Conservation (phyloP, 192 early-diverging fungal genomes). For the Thamnidium elegans region DNA sequence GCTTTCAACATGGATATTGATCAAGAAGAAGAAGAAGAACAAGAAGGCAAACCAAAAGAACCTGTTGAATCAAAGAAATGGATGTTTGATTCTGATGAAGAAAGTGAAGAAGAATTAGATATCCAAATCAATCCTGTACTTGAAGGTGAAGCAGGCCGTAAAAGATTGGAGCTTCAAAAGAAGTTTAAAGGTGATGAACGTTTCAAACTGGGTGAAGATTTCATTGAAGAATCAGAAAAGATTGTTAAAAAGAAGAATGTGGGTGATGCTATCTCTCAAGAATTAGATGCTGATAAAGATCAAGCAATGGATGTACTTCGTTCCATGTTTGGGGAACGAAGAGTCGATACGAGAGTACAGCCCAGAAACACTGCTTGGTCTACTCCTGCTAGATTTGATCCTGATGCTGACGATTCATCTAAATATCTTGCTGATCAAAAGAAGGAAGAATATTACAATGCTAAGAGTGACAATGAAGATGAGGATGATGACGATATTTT, state of each 20-base stretch:
- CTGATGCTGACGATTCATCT: constrained; percentile 38
- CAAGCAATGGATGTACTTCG: constrained; percentile 47
- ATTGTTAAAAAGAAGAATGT: constrained; percentile 10
- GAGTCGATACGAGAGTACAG: constrained; percentile 8
- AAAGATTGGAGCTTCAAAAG: constrained; percentile 46
- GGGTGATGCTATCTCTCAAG: constrained; percentile 38
- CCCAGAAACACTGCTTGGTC: constrained; percentile 18
- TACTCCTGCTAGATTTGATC: constrained; percentile 46
- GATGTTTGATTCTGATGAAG: constrained; percentile 54
- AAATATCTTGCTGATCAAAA: constrained; percentile 11
- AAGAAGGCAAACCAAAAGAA: constrained; percentile 10
- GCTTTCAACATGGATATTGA: constrained; percentile 15
- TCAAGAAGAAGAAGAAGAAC: not conserved
- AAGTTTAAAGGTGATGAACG: constrained; percentile 47
- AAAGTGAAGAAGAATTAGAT: constrained; percentile 28
- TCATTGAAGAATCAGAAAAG: constrained; percentile 41
- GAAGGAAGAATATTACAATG: not conserved
- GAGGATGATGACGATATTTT: constrained; percentile 8
- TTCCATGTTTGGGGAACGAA: constrained; percentile 49
- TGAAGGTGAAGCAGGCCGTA: constrained; percentile 47
- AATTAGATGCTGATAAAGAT: constrained; percentile 42
- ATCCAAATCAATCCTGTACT: constrained; percentile 51
- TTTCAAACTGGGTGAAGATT: constrained; percentile 51
- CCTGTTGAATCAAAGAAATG: constrained; percentile 30
- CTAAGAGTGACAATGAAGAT: constrained; percentile 4